Percentiles rank a stretch among this genome's conserved stretches.
These are phyloP conservation scores for Aspergillus candidus DNA, from an alignment of 2,329 filamentous ascomycete genomes.

Conservation along the genomic window DNA sequence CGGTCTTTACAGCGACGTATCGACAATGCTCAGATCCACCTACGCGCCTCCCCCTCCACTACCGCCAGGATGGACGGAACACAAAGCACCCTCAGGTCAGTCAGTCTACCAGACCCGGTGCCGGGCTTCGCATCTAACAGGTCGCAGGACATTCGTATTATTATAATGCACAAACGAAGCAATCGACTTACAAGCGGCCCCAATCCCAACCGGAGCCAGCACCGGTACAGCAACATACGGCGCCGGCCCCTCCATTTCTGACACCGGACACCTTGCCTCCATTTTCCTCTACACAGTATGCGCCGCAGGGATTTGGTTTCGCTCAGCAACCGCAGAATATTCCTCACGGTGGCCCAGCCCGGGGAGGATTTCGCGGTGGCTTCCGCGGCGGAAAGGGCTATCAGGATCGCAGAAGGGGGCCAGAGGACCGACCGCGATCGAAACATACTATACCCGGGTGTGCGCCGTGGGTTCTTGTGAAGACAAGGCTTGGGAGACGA, in stretches of 20 bases:
- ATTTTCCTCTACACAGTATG: conserved; percentile 34
- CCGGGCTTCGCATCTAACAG: conserved; percentile 15
- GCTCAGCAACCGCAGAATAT: conserved; percentile 10
- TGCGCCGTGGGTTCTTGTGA: conserved; percentile 86
- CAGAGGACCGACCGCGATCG: conserved; percentile 71
- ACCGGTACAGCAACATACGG: conserved; percentile 39
- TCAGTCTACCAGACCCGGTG: conserved; percentile 11
- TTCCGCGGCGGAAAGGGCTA: conserved; percentile 48
- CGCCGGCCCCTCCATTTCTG: conserved; percentile 25
- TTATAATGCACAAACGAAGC: conserved; percentile 73
- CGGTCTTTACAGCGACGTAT: background rate
- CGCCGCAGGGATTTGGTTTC: conserved; percentile 17
- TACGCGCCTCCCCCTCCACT: conserved; percentile 63
- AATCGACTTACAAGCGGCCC: conserved; percentile 68
- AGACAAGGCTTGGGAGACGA: conserved; percentile 78
- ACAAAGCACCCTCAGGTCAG: conserved; percentile 72
- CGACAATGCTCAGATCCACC: conserved; percentile 68
- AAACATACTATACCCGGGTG: conserved; percentile 73
- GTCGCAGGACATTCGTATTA: conserved; percentile 72
- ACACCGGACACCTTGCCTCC: conserved; percentile 29
- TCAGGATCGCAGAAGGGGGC: conserved; percentile 60
- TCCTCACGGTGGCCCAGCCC: conserved; percentile 34
- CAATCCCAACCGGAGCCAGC: conserved; percentile 18
- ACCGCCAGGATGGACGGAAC: conserved; percentile 82
- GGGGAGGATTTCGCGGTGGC: conserved; percentile 45